phyloP scores from a whole-genome alignment of 495 filamentous ascomycete genomes.

The Aspergillus funiculosus region DNA sequence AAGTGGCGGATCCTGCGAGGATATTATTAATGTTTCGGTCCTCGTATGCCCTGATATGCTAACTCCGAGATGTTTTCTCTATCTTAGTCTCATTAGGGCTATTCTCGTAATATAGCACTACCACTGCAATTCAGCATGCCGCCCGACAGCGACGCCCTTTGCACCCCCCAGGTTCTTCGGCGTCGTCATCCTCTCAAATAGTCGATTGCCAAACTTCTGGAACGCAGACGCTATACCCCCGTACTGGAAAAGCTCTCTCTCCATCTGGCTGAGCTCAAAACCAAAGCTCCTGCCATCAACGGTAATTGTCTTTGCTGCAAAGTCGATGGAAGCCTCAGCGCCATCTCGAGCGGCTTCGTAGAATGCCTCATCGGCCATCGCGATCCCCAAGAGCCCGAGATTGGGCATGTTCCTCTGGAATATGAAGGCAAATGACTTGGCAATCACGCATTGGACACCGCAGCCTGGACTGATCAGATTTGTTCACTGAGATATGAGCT shows the following conservation, averaged over 20 bases:
- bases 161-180: neutral
- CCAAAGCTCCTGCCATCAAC: constrained; percentile 20
- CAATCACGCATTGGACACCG: constrained; percentile 36
- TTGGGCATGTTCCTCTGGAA: constrained; percentile 34
- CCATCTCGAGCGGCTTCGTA: constrained; percentile 30
- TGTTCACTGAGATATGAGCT: neutral
- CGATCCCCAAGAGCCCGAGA: constrained; percentile 36
- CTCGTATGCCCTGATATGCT: too few species aligned
- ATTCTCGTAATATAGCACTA: too few species aligned
- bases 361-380: constrained; percentile 28
- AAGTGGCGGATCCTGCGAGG: too few species aligned
- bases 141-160: too few species aligned
- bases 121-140: too few species aligned
- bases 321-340: constrained; percentile 26
- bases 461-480: constrained; percentile 4
- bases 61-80: too few species aligned
- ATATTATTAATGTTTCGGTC: too few species aligned
- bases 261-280: constrained; percentile 34
- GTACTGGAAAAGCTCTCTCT: constrained; percentile 27
- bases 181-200: constrained; percentile 27
- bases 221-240: constrained; percentile 31
- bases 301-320: constrained; percentile 10
- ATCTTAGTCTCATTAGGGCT: too few species aligned
- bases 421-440: constrained; percentile 39
- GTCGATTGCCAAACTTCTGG: constrained; percentile 29